These are phyloP conservation scores for Tetradesmus lagerheimii DNA, from an alignment of 139 green algal species.

Conservation along the genomic window DNA sequence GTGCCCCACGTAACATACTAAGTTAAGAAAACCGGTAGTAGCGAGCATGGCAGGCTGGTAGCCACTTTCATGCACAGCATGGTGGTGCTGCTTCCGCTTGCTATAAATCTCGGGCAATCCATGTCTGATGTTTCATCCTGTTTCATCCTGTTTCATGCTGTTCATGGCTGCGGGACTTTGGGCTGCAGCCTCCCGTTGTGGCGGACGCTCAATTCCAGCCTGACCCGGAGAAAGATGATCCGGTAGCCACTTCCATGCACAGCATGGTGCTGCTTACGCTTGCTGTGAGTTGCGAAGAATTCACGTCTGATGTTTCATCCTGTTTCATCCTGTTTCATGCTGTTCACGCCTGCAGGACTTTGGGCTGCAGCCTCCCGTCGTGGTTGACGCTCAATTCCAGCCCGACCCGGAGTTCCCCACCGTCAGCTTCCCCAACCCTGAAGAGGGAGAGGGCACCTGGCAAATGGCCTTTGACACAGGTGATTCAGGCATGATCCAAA, in stretches of 20 bases:
- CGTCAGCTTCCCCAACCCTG: conserved; percentile 82
- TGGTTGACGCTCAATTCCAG: conserved; percentile 68
- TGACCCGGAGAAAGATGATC: no score
- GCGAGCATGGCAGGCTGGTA: no score
- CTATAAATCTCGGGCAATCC: no score
- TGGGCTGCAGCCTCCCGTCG: conserved; percentile 62
- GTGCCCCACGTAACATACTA: no score
- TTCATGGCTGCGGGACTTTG: neutral
- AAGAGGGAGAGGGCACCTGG: conserved; percentile 83
- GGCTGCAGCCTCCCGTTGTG: neutral
- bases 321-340: no score
- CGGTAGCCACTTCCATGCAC: no score
- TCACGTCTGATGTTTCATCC: no score
- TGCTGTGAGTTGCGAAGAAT: neutral
- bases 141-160: no score
- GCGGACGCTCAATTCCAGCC: neutral
- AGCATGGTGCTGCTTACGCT: neutral
- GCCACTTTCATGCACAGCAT: no score
- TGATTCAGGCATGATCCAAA: neutral
- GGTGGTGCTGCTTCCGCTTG: no score
- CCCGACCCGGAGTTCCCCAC: conserved; percentile 86
- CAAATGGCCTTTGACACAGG: conserved; percentile 65
- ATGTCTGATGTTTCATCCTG: no score
- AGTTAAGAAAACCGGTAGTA: no score
- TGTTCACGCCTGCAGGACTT: conserved; percentile 49